A percentile compares a stretch with the other conserved stretches of the same genome.
phyloP scores from a whole-genome alignment of 495 filamentous ascomycete species.

The Amorphotheca resinae region DNA sequence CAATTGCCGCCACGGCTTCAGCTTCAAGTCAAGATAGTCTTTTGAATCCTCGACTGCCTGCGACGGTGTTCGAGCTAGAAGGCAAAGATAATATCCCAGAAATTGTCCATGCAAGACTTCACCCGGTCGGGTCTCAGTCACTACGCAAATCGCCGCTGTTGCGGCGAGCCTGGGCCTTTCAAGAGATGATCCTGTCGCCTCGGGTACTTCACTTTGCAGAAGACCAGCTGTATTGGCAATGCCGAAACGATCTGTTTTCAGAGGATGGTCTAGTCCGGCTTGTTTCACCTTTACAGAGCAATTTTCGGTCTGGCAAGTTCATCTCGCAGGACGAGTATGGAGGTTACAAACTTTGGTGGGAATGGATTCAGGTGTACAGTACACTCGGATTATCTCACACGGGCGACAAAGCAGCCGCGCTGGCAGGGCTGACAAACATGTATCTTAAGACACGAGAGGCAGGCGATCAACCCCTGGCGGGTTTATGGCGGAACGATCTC shows the following conservation, averaged over 20 bases:
- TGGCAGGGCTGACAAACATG: not conserved
- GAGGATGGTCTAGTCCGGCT: not conserved
- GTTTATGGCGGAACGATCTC: not conserved
- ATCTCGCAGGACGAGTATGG: not conserved
- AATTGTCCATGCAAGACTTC: not conserved
- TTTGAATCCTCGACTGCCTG: not conserved
- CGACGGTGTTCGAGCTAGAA: not conserved
- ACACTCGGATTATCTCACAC: not conserved
- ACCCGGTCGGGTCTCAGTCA: not conserved
- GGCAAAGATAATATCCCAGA: not conserved
- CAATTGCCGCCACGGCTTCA: slow-evolving; percentile 9
- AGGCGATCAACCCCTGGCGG: not conserved
- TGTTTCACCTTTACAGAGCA: not conserved
- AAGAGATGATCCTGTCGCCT: not conserved
- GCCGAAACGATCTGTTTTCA: not conserved
- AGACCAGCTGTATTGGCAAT: not conserved
- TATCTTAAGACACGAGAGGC: not conserved
- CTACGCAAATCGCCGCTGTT: not conserved
- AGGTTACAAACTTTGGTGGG: not conserved
- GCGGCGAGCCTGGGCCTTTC: not conserved
- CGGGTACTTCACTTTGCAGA: not conserved
- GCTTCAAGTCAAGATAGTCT: not conserved
- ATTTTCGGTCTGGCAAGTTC: not conserved
- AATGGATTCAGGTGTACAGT: not conserved
- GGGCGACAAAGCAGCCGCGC: not conserved